Conservation (phyloP, 1,284 basidiomycete genomes). For the Puccinia polysora region DNA sequence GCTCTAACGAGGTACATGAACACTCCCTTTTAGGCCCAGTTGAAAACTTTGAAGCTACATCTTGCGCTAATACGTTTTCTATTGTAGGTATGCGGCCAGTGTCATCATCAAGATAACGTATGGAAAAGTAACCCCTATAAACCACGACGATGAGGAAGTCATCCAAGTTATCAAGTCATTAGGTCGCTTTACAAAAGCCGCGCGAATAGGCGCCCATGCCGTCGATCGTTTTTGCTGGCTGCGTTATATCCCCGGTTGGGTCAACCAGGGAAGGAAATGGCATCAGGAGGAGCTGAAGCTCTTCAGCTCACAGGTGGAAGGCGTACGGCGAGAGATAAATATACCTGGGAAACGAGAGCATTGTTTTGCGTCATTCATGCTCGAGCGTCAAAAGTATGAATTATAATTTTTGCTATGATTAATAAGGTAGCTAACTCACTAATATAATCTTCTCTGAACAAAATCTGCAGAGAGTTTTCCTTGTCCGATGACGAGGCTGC, state of each 20-base stretch:
- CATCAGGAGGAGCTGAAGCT: constrained; percentile 61
- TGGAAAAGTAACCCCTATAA: constrained; percentile 55
- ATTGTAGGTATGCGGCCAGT: constrained; percentile 56
- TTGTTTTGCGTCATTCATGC: constrained; percentile 28
- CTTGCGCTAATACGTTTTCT: constrained; percentile 2
- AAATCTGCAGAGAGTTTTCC: constrained; percentile 14
- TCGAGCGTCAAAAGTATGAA: constrained; percentile 35
- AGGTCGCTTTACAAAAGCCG: constrained; percentile 57
- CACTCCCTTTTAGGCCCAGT: background rate
- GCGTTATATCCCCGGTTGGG: constrained; percentile 61
- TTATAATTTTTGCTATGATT: background rate
- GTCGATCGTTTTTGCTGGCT: constrained; percentile 63
- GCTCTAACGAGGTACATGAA: constrained; percentile 16
- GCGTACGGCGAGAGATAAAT: constrained; percentile 58
- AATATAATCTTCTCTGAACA: too few relatives aligned
- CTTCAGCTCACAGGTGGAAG: constrained; percentile 58
- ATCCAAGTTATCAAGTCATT: constrained; percentile 58
- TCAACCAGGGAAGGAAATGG: constrained; percentile 58
- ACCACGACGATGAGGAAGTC: constrained; percentile 55
- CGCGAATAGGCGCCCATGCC: constrained; percentile 61
- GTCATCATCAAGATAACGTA: constrained; percentile 66
- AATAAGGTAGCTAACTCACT: too few relatives aligned
- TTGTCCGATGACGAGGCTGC: constrained; percentile 44
- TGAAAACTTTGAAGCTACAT: background rate
- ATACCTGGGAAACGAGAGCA: constrained; percentile 13